These are phyloP conservation scores for Hevea brasiliensis DNA, from an alignment of 345 rosid genomes.

Conservation along the genomic window DNA sequence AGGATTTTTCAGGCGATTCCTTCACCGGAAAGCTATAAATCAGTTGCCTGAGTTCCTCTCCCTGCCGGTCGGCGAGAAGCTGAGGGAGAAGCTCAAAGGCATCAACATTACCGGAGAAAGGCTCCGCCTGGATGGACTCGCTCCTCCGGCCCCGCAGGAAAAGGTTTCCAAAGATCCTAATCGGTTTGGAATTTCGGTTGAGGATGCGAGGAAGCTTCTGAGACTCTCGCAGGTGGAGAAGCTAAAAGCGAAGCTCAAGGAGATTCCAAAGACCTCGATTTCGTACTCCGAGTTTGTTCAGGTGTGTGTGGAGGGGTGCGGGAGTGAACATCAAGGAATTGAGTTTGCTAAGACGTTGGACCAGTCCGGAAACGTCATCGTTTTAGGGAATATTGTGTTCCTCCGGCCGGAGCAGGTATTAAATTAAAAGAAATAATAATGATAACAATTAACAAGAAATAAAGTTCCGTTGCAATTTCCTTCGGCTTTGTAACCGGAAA, in stretches of 20 bases:
- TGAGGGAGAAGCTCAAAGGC: constrained; percentile 46
- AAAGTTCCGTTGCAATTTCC: no score
- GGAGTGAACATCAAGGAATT: constrained; percentile 45
- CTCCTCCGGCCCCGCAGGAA: constrained; percentile 12
- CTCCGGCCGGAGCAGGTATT: constrained; percentile 82
- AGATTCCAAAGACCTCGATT: constrained; percentile 48
- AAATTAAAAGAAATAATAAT: no score
- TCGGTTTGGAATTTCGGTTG: constrained; percentile 35
- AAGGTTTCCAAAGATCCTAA: neutral
- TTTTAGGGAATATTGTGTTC: constrained; percentile 60
- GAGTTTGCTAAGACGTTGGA: constrained; percentile 64
- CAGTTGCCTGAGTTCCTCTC: constrained; percentile 43
- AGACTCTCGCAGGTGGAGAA: constrained; percentile 56
- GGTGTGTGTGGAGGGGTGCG: constrained; percentile 56
- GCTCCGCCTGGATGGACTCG: constrained; percentile 26
- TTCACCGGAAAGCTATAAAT: constrained; percentile 38
- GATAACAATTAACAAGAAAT: no score
- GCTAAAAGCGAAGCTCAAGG: constrained; percentile 55
- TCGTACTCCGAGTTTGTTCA: constrained; percentile 45
- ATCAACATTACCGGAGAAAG: constrained; percentile 21
- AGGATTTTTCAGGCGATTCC: constrained; percentile 47
- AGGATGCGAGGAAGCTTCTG: constrained; percentile 62
- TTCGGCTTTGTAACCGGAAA: no score
- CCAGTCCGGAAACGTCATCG: constrained; percentile 67
- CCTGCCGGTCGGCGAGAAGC: constrained; percentile 49